These are phyloP conservation scores for Phaeotremella skinneri DNA, from an alignment of 768 basidiomycete species.

Conservation along the genomic window DNA sequence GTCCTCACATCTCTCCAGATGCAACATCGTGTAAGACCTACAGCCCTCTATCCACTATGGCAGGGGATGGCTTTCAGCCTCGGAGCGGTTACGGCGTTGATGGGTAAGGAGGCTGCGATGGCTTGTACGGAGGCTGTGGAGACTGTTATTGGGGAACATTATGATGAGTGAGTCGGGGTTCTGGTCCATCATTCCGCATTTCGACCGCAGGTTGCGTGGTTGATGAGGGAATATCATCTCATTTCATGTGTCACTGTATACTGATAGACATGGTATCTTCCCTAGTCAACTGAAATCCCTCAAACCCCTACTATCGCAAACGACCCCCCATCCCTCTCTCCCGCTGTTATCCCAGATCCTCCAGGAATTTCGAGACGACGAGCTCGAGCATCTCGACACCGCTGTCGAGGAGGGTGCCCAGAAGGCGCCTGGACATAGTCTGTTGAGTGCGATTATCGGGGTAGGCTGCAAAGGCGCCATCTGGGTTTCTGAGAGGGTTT, in stretches of 20 bases:
- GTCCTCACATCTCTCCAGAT: constrained; percentile 81
- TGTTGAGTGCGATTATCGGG: constrained; percentile 80
- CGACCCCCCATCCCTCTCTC: constrained; percentile 70
- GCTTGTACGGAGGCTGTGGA: constrained; percentile 98
- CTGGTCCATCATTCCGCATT: too few species aligned
- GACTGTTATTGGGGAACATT: constrained; percentile 96
- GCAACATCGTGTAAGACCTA: constrained; percentile 82
- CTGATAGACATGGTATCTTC: too few species aligned
- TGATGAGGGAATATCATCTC: too few species aligned
- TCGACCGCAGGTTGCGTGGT: too few species aligned
- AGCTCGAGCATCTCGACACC: constrained; percentile 87
- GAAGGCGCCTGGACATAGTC: constrained; percentile 83
- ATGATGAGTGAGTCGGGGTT: constrained; percentile 77
- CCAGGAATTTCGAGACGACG: constrained; percentile 85
- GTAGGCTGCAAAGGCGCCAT: constrained; percentile 86
- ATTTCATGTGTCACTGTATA: too few species aligned
- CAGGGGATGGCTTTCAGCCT: constrained; percentile 83
- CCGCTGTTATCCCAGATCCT: constrained; percentile 70
- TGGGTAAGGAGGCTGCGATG: constrained; percentile 94
- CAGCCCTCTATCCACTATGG: constrained; percentile 76
- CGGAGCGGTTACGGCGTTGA: constrained; percentile 76
- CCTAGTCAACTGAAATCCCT: constrained; percentile 72
- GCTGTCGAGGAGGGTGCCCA: constrained; percentile 86
- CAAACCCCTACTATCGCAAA: constrained; percentile 34
- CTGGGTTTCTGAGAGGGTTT: constrained; percentile 79